Evolutionary conservation across 495 filamentous ascomycete genomes (phyloP).

Genomic region (Durotheca rogersii): DNA sequence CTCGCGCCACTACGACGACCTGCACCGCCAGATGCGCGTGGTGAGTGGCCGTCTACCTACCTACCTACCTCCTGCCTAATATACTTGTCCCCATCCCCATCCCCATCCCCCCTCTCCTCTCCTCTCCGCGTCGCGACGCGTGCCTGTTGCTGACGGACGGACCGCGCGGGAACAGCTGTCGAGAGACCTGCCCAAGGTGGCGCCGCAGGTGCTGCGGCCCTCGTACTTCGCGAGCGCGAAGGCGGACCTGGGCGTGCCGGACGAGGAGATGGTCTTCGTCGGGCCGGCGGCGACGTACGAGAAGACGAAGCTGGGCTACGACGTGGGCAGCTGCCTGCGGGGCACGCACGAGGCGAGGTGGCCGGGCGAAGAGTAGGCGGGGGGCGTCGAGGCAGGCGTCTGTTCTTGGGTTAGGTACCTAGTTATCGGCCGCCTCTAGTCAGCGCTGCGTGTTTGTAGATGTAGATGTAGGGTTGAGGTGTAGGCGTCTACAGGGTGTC

Average conservation of each 20-base stretch:
- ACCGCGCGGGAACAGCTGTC: too few species aligned
- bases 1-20: conserved; percentile 32
- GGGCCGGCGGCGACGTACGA: conserved; percentile 33
- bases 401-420: too few species aligned
- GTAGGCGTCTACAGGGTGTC: too few species aligned
- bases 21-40: conserved; percentile 36
- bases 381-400: too few species aligned
- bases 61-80: too few species aligned
- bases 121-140: too few species aligned
- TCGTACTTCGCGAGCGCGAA: conserved; percentile 26
- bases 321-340: conserved; percentile 32
- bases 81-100: too few species aligned
- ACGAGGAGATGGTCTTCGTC: conserved; percentile 33
- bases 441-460: conserved; percentile 1
- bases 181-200: conserved; percentile 15
- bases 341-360: conserved; percentile 33
- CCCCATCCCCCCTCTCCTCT: too few species aligned
- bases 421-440: too few species aligned
- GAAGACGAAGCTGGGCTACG: conserved; percentile 28
- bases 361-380: conserved; percentile 20
- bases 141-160: too few species aligned
- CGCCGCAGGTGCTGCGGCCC: conserved; percentile 23
- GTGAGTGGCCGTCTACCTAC: too few species aligned
- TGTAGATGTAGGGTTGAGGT: too few species aligned
- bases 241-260: conserved; percentile 28